Evolutionary conservation across 306 rosid species (phyloP), one percentile per base, ranked within the genome.

Genomic region (Cucurbita maxima): DNA sequence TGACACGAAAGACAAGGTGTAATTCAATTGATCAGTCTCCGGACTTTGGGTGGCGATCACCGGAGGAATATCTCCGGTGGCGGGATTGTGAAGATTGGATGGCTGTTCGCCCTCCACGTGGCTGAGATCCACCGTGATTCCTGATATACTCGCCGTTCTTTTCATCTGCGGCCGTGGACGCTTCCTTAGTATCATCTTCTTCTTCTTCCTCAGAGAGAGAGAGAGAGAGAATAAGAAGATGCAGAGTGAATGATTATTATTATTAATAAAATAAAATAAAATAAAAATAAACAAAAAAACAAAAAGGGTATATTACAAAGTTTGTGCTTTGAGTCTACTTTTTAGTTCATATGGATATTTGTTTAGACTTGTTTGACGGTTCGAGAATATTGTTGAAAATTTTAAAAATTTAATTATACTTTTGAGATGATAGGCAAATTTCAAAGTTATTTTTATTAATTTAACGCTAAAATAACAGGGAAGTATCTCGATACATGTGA

Each of bases 61-160:
- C 15, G 25, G 15, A 51, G 59, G 25, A 51, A 25, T 34, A 1
- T 71, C 22, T 57, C 58, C 75, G 59, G 8, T 22, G 25, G 6
- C 16, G 8, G 66, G 43, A 51, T 7, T 12, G 16, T 52, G 45
- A 20, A 58, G 58, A 63, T 80, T 80, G 8, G 82, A 43, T 48
- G 71, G 61, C 61, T 84, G 77, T 30, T 55, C 41, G 5, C 56
- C 25, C 67, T 84, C 86, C 40, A 53, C 59, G 68, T 47, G 60
- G 58, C 56, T 77, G 2, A 47, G 66, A 76, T 88, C 92, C 2
- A 76, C 52, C 56, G 79, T 77, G 64, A 92, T 73, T 16, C 92
- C 88, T 1, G 83, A 80, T 87, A 86, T 80, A 81, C 98, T 92
- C 4, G 82, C 79, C 18, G 96, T 92, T 84, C 96, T 87, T 82